Evolutionary conservation across 116 monocot genomes (phyloP).

Genomic region (Dioscorea cayenensis): DNA sequence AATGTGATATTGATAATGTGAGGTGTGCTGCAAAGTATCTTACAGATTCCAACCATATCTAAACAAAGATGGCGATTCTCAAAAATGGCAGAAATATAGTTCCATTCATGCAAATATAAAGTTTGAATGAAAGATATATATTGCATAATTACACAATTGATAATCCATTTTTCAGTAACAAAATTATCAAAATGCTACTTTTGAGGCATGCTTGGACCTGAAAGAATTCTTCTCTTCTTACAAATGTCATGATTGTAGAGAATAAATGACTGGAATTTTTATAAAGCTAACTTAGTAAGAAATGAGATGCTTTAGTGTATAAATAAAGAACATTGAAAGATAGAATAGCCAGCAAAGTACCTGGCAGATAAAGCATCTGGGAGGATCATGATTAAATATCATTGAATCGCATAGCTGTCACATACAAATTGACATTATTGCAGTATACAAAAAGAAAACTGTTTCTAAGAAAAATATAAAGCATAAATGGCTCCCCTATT

Average conservation of each 20-base stretch:
- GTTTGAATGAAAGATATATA: too few relatives aligned
- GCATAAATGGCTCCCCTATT: neutral
- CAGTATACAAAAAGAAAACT: neutral
- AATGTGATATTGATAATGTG: too few relatives aligned
- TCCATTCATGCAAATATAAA: too few relatives aligned
- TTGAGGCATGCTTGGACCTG: too few relatives aligned
- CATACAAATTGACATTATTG: conserved; percentile 5
- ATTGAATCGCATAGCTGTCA: conserved; percentile 78
- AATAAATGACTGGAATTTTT: neutral
- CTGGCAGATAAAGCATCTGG: conserved; percentile 77
- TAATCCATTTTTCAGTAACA: too few relatives aligned
- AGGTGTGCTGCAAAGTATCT: too few relatives aligned
- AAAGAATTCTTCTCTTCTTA: too few relatives aligned
- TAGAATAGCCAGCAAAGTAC: conserved; percentile 22
- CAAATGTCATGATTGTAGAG: neutral
- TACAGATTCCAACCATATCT: too few relatives aligned
- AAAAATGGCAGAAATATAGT: too few relatives aligned
- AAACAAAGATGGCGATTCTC: too few relatives aligned
- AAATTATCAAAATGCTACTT: too few relatives aligned
- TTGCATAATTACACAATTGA: too few relatives aligned
- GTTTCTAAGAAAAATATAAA: conserved; percentile 15
- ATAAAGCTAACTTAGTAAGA: neutral
- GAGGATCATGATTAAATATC: conserved; percentile 94
- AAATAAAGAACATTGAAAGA: neutral
- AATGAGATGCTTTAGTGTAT: neutral